phyloP scores from a whole-genome alignment of 202 grass and related monocot genomes.

The Zizania palustris region DNA sequence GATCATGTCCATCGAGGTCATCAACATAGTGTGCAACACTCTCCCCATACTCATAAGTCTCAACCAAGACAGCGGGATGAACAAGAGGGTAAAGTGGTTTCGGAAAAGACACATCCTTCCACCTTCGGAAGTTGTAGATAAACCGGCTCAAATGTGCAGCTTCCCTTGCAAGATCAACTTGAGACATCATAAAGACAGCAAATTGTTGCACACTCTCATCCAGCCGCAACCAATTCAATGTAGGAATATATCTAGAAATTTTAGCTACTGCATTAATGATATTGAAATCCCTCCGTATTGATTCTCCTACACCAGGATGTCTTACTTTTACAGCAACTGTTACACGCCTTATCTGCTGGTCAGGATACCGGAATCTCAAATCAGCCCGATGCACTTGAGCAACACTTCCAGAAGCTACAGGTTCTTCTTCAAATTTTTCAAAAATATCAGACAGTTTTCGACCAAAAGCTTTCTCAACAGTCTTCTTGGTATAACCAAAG shows the following conservation, averaged over 20 bases:
- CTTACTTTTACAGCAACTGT: slow-evolving; percentile 95
- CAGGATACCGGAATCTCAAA: slow-evolving; percentile 67
- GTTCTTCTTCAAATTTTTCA: slow-evolving; percentile 91
- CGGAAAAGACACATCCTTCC: slow-evolving; percentile 95
- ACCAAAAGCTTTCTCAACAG: slow-evolving; percentile 91
- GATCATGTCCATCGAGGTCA: slow-evolving; percentile 79
- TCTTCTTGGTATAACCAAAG: slow-evolving; percentile 87
- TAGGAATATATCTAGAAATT: slow-evolving; percentile 81
- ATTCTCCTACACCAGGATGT: slow-evolving; percentile 89
- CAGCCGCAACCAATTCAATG: slow-evolving; percentile 83
- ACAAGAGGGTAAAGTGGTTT: slow-evolving; percentile 95
- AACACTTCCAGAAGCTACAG: slow-evolving; percentile 95
- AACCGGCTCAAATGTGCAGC: slow-evolving; percentile 94
- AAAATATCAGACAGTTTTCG: slow-evolving; percentile 88
- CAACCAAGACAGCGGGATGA: slow-evolving; percentile 94
- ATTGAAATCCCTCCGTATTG: slow-evolving; percentile 89
- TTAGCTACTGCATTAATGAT: slow-evolving; percentile 88
- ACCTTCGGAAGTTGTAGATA: slow-evolving; percentile 97
- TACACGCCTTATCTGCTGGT: slow-evolving; percentile 45
- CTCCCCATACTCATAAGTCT: slow-evolving; percentile 88
- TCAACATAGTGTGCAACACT: slow-evolving; percentile 92
- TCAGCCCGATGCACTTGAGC: slow-evolving; percentile 88
- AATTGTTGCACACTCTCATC: slow-evolving; percentile 99
- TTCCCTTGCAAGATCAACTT: slow-evolving; percentile 98
- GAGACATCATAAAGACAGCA: slow-evolving; percentile 99